Evolutionary conservation across 495 filamentous ascomycete species (phyloP), one percentile per base, ranked within the genome.

Genomic region (Talaromyces trachyspermus): DNA sequence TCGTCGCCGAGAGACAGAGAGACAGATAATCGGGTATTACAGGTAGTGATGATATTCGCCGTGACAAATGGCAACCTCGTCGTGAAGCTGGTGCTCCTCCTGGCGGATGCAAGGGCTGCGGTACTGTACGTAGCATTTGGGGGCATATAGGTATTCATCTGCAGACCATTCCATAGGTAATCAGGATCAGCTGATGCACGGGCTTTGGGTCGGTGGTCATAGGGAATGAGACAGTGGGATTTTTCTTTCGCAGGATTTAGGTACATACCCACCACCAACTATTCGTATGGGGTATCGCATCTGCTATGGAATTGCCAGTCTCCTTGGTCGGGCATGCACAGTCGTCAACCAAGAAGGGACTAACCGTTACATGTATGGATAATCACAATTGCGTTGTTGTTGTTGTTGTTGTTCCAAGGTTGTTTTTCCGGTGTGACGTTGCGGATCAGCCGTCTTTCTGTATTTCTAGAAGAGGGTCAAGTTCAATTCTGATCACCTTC

Each of bases 131-230:
- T 74, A 1, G 85, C 82, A 36, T 76, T 74, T 1, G 76, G 69
- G 4, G 90, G 89, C n/a, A n/a, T n/a, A n/a, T 19, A 90, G 27
- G 79, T 54, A 19, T 70, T 66, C 37, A 74, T 66, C 0, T 71
- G 67, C 57, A 76, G 55, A 33, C 85, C 88, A n/a, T n/a, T n/a
- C n/a, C n/a, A n/a, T n/a, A n/a, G n/a, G 60, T 88, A 95, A 49
- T 77, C 48, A 0, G 79, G 76, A 54, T 89, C 85, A 7, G 64
- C 71, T 5, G 84, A 83, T 0, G 85, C 77, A 0, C 59, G 64
- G 39, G 68, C 61, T 30, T n/a, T n/a, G 84, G 78, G 51, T 83
- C 73, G 18, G 88, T 86, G 22, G 70, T 56, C 53, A 10, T 49
- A 57, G 26, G 50, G 58, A 47, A 50, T 56, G 49, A 55, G 40